Percentiles rank a stretch among this genome's conserved stretches.
Evolutionary conservation across 2,329 filamentous ascomycete species (phyloP).

Genomic region (Fusarium hostae): DNA sequence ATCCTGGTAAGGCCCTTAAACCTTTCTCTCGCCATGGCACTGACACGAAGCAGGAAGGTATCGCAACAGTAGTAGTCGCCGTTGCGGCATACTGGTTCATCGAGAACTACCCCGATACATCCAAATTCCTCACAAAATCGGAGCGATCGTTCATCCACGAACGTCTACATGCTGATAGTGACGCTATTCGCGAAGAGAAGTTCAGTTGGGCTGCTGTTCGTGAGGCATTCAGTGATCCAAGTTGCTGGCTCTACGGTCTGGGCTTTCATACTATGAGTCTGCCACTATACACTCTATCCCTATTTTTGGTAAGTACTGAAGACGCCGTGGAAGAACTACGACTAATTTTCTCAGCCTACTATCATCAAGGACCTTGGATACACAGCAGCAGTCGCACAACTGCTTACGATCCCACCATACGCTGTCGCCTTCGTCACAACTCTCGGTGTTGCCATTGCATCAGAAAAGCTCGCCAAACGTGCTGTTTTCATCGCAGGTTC

Average conservation of each 20-base stretch:
- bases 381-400: slow-evolving; percentile 62
- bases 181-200: slow-evolving; percentile 73
- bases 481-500: slow-evolving; percentile 72
- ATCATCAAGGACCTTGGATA: slow-evolving; percentile 67
- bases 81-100: slow-evolving; percentile 67
- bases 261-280: slow-evolving; percentile 79
- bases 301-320: slow-evolving; percentile 64
- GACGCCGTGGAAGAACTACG: too few relatives aligned
- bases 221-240: slow-evolving; percentile 73
- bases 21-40: too few relatives aligned
- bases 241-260: slow-evolving; percentile 78
- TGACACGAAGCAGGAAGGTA: slow-evolving; percentile 57
- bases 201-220: slow-evolving; percentile 76
- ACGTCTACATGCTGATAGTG: slow-evolving; percentile 74
- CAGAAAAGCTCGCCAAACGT: slow-evolving; percentile 66
- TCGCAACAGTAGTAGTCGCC: slow-evolving; percentile 64
- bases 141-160: slow-evolving; percentile 69
- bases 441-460: slow-evolving; percentile 66
- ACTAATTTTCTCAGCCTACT: too few relatives aligned
- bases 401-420: slow-evolving; percentile 73
- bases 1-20: slow-evolving; percentile 57
- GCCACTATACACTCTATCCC: slow-evolving; percentile 65
- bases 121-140: slow-evolving; percentile 64
- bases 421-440: slow-evolving; percentile 71
- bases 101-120: slow-evolving; percentile 72